phyloP scores from a whole-genome alignment of 148 eudicot species.

The Rhododendron simsii region DNA sequence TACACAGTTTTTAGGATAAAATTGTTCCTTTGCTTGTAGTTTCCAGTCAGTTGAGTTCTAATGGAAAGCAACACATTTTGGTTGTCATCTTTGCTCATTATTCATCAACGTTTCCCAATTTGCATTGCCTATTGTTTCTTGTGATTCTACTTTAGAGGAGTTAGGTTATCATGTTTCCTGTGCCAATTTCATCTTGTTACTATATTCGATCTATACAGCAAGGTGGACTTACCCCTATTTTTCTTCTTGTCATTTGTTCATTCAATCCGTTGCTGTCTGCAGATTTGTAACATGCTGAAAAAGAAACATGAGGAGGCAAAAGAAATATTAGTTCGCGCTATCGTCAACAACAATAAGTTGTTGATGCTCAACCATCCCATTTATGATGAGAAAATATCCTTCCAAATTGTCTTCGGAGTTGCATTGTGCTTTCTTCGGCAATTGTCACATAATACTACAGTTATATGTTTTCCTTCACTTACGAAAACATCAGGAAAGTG shows the following conservation, averaged over 20 bases:
- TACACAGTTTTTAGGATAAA: no score
- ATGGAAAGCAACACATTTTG: background rate
- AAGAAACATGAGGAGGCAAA: constrained; percentile 96
- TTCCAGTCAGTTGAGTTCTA: background rate
- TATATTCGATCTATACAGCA: background rate
- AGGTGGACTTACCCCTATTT: background rate
- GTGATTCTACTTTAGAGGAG: background rate
- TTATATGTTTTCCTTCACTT: constrained; percentile 36
- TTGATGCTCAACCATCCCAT: constrained; percentile 81
- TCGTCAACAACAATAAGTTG: constrained; percentile 77
- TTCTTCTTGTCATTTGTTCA: background rate
- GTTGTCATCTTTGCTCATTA: background rate
- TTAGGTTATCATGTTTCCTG: background rate
- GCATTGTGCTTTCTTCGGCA: background rate
- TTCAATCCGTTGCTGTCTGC: constrained; percentile 12
- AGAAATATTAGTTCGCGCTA: constrained; percentile 71
- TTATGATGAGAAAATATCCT: constrained; percentile 78
- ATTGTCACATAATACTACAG: background rate
- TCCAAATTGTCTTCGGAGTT: constrained; percentile 7
- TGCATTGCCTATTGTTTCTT: background rate
- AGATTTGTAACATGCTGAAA: constrained; percentile 75
- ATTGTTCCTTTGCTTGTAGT: background rate
- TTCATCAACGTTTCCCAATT: background rate
- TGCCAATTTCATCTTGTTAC: background rate
- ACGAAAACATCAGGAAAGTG: constrained; percentile 39